phyloP scores from a whole-genome alignment of 2,329 filamentous ascomycete species.

The Exophiala alcalophila region DNA sequence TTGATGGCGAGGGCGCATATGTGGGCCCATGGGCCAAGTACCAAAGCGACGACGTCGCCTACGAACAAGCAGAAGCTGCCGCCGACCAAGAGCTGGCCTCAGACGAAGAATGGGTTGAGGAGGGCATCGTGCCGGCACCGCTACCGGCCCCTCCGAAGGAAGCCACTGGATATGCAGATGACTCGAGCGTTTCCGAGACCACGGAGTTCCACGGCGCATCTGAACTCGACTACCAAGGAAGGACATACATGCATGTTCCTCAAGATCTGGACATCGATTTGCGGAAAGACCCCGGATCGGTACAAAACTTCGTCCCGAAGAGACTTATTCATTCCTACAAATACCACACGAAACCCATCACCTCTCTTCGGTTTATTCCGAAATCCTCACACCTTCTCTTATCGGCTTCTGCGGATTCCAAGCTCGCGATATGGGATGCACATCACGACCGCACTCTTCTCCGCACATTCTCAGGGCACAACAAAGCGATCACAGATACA shows the following conservation, averaged over 20 bases:
- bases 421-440: slow-evolving; percentile 90
- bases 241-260: slow-evolving; percentile 97
- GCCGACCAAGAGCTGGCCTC: slow-evolving; percentile 71
- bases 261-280: slow-evolving; percentile 86
- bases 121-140: slow-evolving; percentile 58
- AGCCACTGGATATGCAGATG: slow-evolving; percentile 50
- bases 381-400: slow-evolving; percentile 81
- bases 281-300: slow-evolving; percentile 71
- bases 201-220: slow-evolving; percentile 81
- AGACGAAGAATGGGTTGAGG: slow-evolving; percentile 77
- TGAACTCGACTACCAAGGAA: slow-evolving; percentile 87
- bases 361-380: slow-evolving; percentile 86
- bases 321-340: slow-evolving; percentile 91
- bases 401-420: slow-evolving; percentile 84
- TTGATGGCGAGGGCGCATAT: slow-evolving; percentile 84
- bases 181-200: slow-evolving; percentile 70
- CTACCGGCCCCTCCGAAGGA: slow-evolving; percentile 51
- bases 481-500: slow-evolving; percentile 83
- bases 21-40: slow-evolving; percentile 94
- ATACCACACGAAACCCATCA: slow-evolving; percentile 79
- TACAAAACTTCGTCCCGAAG: slow-evolving; percentile 91
- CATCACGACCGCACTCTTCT: slow-evolving; percentile 87
- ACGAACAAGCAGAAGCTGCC: slow-evolving; percentile 62
- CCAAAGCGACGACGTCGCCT: slow-evolving; percentile 67
- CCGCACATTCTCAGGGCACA: slow-evolving; percentile 87